Percentiles rank a stretch among this genome's conserved stretches.
These are phyloP conservation scores for Pichia norvegensis DNA, from an alignment of 1,139 yeast species.

Conservation along the genomic window DNA sequence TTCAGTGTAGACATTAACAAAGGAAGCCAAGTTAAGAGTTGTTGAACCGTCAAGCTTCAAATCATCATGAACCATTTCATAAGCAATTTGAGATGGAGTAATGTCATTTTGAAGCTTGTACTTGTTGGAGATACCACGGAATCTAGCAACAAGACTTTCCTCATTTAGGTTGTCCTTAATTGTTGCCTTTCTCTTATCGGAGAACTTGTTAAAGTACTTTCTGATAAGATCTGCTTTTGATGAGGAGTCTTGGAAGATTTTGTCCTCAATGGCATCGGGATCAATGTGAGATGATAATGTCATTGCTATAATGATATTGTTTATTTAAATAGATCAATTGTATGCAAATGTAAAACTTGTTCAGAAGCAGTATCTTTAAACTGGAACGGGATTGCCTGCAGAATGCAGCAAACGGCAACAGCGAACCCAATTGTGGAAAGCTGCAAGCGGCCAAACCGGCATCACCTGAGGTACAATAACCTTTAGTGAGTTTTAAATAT, in stretches of 20 bases:
- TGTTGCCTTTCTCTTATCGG: constrained; percentile 5
- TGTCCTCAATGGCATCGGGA: constrained; percentile 32
- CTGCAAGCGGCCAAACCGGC: too few relatives aligned
- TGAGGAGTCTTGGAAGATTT: constrained; percentile 28
- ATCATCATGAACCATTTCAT: constrained; percentile 62
- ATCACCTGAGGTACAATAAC: too few relatives aligned
- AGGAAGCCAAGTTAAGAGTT: constrained; percentile 75
- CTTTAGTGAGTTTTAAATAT: too few relatives aligned
- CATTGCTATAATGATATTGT: constrained; percentile 25
- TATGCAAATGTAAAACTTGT: too few relatives aligned
- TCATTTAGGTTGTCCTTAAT: neutral
- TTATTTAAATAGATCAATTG: neutral
- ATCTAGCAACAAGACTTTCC: constrained; percentile 16
- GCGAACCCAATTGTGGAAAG: too few relatives aligned
- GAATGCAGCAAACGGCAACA: too few relatives aligned
- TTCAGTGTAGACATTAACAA: constrained; percentile 69
- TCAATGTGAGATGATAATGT: constrained; percentile 36
- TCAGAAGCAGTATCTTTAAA: too few relatives aligned
- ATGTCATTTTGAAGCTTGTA: constrained; percentile 54
- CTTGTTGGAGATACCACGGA: constrained; percentile 34
- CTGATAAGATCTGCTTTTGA: constrained; percentile 11
- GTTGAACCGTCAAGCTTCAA: constrained; percentile 80
- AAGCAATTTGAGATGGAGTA: constrained; percentile 44
- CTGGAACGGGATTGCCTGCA: too few relatives aligned
- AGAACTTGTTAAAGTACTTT: constrained; percentile 17